phyloP scores from a whole-genome alignment of 2,329 filamentous ascomycete species.

The Macrophomina pseudophaseolina region DNA sequence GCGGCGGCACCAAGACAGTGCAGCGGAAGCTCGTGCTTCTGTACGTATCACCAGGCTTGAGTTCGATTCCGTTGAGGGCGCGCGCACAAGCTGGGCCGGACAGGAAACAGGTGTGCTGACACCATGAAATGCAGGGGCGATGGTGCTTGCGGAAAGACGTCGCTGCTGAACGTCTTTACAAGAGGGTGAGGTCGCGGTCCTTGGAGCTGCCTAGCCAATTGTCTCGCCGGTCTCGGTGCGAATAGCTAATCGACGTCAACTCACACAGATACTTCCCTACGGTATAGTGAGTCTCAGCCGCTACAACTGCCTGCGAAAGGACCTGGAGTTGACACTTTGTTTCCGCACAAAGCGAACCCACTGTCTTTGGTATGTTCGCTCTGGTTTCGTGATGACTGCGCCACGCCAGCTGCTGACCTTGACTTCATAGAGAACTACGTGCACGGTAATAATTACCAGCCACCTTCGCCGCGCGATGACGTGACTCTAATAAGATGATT shows the following conservation, averaged over 20 bases:
- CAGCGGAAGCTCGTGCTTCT: constrained; percentile 96
- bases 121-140: constrained; percentile 70
- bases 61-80: constrained; percentile 16
- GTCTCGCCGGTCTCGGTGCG: constrained; percentile 18
- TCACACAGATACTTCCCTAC: constrained; percentile 84
- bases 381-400: neutral
- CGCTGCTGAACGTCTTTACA: constrained; percentile 96
- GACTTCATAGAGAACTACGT: constrained; percentile 82
- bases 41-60: constrained; percentile 57
- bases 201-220: constrained; percentile 32
- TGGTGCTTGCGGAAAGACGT: constrained; percentile 96
- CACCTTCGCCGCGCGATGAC: constrained; percentile 3
- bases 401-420: constrained; percentile 32
- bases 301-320: neutral
- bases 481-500: neutral
- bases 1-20: constrained; percentile 70
- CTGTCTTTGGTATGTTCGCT: constrained; percentile 71
- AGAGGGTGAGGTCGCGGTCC: constrained; percentile 70
- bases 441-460: constrained; percentile 68
- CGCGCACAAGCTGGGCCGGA: constrained; percentile 31
- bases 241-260: constrained; percentile 31
- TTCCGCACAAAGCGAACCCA: constrained; percentile 71
- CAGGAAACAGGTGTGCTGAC: constrained; percentile 28
- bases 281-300: constrained; percentile 71
- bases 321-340: constrained; percentile 7